Evolutionary conservation across 345 rosid genomes (phyloP).

Genomic region (Citrus hindsii): DNA sequence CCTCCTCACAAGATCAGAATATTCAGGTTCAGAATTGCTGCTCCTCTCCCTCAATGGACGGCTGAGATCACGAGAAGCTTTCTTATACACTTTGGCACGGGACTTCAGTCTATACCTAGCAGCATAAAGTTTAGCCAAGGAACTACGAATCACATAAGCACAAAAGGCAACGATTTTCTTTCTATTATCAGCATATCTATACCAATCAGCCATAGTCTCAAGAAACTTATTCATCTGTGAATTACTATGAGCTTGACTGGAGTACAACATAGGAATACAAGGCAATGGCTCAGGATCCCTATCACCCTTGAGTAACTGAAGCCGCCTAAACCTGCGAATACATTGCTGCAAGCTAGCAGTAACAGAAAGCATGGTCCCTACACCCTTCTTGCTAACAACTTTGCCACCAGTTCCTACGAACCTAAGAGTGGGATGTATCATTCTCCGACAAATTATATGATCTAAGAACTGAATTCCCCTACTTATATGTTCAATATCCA

Average conservation of each 20-base stretch:
- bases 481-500: conserved; percentile 83
- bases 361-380: conserved; percentile 92
- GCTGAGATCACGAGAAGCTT: conserved; percentile 85
- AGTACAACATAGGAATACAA: conserved; percentile 90
- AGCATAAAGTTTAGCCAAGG: conserved; percentile 93
- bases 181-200: conserved; percentile 84
- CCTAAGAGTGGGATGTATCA: conserved; percentile 82
- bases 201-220: conserved; percentile 99
- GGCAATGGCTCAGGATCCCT: conserved; percentile 96
- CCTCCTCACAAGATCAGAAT: conserved; percentile 93
- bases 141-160: conserved; percentile 91
- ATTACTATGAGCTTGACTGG: conserved; percentile 94
- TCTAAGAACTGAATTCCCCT: conserved; percentile 92
- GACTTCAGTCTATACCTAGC: conserved; percentile 94
- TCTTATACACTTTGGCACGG: conserved; percentile 88
- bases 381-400: conserved; percentile 79
- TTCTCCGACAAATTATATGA: conserved; percentile 78
- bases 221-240: conserved; percentile 98
- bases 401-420: conserved; percentile 81
- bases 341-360: conserved; percentile 89
- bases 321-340: conserved; percentile 69
- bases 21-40: conserved; percentile 87
- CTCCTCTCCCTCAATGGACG: conserved; percentile 75
- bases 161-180: conserved; percentile 95
- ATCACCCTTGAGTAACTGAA: conserved; percentile 88